Percentiles rank a stretch among this genome's conserved stretches.
These are phyloP conservation scores for Areca catechu DNA, from an alignment of 176 grass and related monocot species.

Conservation along the genomic window DNA sequence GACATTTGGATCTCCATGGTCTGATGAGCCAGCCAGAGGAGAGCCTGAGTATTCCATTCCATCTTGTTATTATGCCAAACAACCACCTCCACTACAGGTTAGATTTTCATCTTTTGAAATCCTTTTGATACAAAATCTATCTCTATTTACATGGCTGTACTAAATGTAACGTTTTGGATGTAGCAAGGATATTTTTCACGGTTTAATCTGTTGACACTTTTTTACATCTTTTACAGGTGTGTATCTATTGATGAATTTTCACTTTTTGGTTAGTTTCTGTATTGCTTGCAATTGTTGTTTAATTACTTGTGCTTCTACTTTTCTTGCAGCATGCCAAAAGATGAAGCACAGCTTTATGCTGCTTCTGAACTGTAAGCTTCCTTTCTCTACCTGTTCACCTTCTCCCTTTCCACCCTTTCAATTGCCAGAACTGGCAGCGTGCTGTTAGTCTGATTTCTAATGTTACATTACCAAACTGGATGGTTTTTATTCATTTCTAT, in stretches of 20 bases:
- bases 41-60: slow-evolving; percentile 82
- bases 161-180: slow-evolving; percentile 39
- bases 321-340: slow-evolving; percentile 86
- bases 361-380: slow-evolving; percentile 71
- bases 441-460: no score
- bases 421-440: no score
- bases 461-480: no score
- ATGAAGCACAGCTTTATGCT: slow-evolving; percentile 88
- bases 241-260: slow-evolving; percentile 1
- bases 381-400: not conserved
- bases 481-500: no score
- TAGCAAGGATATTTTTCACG: slow-evolving; percentile 65
- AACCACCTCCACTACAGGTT: slow-evolving; percentile 58
- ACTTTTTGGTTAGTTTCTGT: slow-evolving; percentile 7
- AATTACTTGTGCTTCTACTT: slow-evolving; percentile 3
- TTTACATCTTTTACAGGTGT: slow-evolving; percentile 99
- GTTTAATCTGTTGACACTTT: slow-evolving; percentile 48
- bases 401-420: no score
- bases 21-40: slow-evolving; percentile 66
- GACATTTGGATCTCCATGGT: slow-evolving; percentile 97
- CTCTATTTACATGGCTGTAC: slow-evolving; percentile 18
- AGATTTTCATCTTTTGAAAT: slow-evolving; percentile 6
- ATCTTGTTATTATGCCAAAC: slow-evolving; percentile 58
- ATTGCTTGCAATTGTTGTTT: not conserved
- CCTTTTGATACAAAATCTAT: not conserved